A percentile compares a stretch with the other conserved stretches of the same genome.
Evolutionary conservation across 1,284 basidiomycete genomes (phyloP).

Genomic region (Cutaneotrichosporon sp.): DNA sequence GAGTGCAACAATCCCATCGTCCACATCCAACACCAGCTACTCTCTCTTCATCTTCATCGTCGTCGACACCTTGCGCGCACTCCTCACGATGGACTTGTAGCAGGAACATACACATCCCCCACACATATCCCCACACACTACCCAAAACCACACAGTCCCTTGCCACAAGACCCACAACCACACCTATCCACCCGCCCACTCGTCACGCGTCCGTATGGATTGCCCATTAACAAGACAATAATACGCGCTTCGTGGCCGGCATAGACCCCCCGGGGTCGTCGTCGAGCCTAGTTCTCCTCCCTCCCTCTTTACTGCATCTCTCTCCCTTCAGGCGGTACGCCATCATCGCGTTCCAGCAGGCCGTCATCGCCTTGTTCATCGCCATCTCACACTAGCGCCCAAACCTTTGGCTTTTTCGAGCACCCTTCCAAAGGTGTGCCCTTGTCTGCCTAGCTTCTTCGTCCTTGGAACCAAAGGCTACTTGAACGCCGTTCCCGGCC

Average conservation of each 20-base stretch:
- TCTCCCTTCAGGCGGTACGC: too few relatives aligned
- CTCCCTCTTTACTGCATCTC: background rate
- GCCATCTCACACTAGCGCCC: background rate
- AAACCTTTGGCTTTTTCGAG: background rate
- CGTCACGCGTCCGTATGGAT: conserved; percentile 12
- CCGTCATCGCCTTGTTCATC: too few relatives aligned
- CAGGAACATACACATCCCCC: background rate
- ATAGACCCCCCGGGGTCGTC: conserved; percentile 20
- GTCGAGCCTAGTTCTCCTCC: conserved; percentile 14
- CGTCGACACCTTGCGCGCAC: background rate
- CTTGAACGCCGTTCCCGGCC: too few relatives aligned
- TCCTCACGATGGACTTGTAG: too few relatives aligned
- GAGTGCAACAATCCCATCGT: too few relatives aligned
- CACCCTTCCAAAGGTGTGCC: background rate
- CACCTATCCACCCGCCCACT: background rate
- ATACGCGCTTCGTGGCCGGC: conserved; percentile 18
- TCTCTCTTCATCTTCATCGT: background rate
- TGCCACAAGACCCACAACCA: background rate
- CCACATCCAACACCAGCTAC: background rate
- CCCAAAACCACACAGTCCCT: background rate
- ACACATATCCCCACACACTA: background rate
- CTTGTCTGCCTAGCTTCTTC: background rate
- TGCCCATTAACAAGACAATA: conserved; percentile 12
- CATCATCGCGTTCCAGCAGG: too few relatives aligned
- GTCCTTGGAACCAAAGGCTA: too few relatives aligned